Evolutionary conservation across 106 monocot species (phyloP).

Genomic region (Chionographis japonica): DNA sequence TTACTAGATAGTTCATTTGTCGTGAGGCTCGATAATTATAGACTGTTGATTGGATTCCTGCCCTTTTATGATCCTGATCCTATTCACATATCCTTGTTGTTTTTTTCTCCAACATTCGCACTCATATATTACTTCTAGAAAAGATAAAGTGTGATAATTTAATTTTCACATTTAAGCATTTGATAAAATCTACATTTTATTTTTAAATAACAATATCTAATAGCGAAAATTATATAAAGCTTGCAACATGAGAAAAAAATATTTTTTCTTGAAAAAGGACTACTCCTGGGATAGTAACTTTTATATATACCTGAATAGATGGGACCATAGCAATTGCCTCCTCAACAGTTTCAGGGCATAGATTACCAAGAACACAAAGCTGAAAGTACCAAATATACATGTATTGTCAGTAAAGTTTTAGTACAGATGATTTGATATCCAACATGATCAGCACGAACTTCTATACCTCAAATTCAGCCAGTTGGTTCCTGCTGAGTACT

Average conservation of each 20-base stretch:
- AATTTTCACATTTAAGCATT: too few relatives aligned
- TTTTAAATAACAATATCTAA: too few relatives aligned
- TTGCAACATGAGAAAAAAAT: not conserved
- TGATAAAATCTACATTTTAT: too few relatives aligned
- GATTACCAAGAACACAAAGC: slow-evolving; percentile 94
- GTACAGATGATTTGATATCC: not conserved
- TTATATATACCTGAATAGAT: slow-evolving; percentile 67
- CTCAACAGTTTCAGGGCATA: slow-evolving; percentile 92
- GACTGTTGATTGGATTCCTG: too few relatives aligned
- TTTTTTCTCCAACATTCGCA: too few relatives aligned
- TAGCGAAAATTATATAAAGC: not conserved
- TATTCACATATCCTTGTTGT: too few relatives aligned
- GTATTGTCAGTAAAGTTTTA: not conserved
- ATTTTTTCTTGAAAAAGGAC: not conserved
- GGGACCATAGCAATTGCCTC: slow-evolving; percentile 98
- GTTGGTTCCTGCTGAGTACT: slow-evolving; percentile 79
- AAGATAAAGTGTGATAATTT: too few relatives aligned
- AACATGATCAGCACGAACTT: not conserved
- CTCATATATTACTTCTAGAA: too few relatives aligned
- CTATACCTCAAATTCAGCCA: slow-evolving; percentile 96
- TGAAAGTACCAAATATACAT: slow-evolving; percentile 17
- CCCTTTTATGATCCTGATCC: too few relatives aligned
- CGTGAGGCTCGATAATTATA: too few relatives aligned
- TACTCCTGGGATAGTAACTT: not conserved
- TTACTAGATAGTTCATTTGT: too few relatives aligned